These are phyloP conservation scores for Melampsora occidentalis DNA, from an alignment of 1,284 basidiomycete genomes.

Conservation along the genomic window DNA sequence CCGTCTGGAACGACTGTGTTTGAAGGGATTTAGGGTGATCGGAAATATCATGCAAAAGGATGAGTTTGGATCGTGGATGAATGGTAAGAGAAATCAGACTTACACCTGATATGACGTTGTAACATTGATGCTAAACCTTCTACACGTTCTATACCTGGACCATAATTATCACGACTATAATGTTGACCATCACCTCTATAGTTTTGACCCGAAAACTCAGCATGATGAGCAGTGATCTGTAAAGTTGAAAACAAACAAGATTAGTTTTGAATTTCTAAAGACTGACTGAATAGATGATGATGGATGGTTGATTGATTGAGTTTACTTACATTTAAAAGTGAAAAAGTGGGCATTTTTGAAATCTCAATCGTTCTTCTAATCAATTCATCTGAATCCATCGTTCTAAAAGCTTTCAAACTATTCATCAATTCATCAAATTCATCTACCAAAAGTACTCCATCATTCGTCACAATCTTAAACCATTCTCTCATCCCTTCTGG, in stretches of 20 bases:
- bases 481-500: conserved; percentile 37
- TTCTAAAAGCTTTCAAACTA: conserved; percentile 37
- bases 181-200: conserved; percentile 37
- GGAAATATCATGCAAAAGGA: neutral
- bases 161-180: conserved; percentile 42
- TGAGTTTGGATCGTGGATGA: neutral
- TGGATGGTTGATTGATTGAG: neutral
- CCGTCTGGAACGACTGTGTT: conserved; percentile 24
- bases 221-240: conserved; percentile 35
- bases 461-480: conserved; percentile 33
- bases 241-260: neutral
- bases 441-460: conserved; percentile 38
- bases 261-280: neutral
- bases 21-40: neutral
- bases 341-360: conserved; percentile 40
- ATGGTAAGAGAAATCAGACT: neutral
- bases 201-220: conserved; percentile 37
- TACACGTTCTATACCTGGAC: conserved; percentile 41
- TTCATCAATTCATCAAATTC: conserved; percentile 40
- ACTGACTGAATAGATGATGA: too few relatives aligned
- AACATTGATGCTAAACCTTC: conserved; percentile 42
- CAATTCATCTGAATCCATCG: conserved; percentile 39
- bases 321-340: conserved; percentile 30
- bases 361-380: conserved; percentile 30
- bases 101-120: conserved; percentile 35